Conservation (phyloP, 371 early-diverging fungal species). For the Lichtheimia hyalospora region DNA sequence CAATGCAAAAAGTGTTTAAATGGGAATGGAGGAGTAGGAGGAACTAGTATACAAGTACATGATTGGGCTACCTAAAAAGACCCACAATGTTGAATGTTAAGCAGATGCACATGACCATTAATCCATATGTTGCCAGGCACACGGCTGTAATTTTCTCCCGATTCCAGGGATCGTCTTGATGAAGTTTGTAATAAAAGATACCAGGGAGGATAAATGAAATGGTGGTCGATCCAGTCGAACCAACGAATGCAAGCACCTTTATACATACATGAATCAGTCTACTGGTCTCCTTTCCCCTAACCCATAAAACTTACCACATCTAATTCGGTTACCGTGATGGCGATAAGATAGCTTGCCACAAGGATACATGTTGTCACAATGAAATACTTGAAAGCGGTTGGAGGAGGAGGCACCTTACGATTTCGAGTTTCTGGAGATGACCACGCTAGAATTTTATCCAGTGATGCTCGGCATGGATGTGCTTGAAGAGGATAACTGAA, state of each 20-base stretch:
- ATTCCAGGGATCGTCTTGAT: not conserved
- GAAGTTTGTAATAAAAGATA: conserved; percentile 3
- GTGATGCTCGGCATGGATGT: conserved; percentile 91
- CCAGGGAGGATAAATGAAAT: conserved; percentile 2
- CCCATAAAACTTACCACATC: conserved; percentile 55
- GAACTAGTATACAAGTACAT: too few species aligned
- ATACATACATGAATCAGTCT: not conserved
- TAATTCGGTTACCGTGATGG: conserved; percentile 74
- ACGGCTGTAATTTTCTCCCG: not conserved
- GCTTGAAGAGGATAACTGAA: conserved; percentile 97
- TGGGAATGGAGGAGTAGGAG: too few species aligned
- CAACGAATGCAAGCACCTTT: conserved; percentile 6
- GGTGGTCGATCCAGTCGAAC: conserved; percentile 6
- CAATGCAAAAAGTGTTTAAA: too few species aligned
- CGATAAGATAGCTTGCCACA: conserved; percentile 65
- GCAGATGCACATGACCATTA: conserved; percentile 1
- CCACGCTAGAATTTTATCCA: conserved; percentile 78
- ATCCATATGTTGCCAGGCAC: not conserved
- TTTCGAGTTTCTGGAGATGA: conserved; percentile 19
- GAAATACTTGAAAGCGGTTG: conserved; percentile 54
- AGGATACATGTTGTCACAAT: conserved; percentile 73
- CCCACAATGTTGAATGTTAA: conserved; percentile 1
- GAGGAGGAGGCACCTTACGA: conserved; percentile 25
- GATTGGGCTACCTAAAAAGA: not conserved
- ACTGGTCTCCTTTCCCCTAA: not conserved